Evolutionary conservation across 2,329 filamentous ascomycete species (phyloP).

Genomic region (Emericellopsis cladophorae): DNA sequence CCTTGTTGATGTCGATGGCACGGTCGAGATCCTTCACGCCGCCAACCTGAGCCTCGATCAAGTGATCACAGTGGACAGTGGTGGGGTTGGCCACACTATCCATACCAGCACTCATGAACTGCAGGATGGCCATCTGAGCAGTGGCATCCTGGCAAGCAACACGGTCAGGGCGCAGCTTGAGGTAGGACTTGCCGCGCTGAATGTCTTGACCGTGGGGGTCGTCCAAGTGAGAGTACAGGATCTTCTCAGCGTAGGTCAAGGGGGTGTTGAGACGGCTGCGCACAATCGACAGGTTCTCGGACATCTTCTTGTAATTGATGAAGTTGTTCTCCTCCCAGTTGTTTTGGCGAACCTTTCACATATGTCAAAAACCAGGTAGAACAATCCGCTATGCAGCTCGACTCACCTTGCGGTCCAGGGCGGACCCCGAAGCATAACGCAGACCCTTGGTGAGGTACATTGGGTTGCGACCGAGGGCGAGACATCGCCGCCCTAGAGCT

Average conservation of each 20-base stretch:
- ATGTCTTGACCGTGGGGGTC: conserved; percentile 94
- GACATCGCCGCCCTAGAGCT: no score
- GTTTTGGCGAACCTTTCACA: conserved; percentile 68
- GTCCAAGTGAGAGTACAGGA: conserved; percentile 96
- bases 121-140: conserved; percentile 97
- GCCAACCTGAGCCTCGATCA: conserved; percentile 95
- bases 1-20: conserved; percentile 91
- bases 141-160: conserved; percentile 99
- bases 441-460: no score
- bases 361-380: neutral
- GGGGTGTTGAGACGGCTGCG: conserved; percentile 82
- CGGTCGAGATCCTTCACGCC: conserved; percentile 87
- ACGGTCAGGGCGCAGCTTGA: conserved; percentile 92
- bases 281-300: conserved; percentile 88
- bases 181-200: conserved; percentile 87
- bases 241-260: conserved; percentile 94
- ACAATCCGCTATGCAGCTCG: neutral
- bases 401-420: conserved; percentile 77
- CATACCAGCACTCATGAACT: conserved; percentile 99
- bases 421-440: conserved; percentile 54
- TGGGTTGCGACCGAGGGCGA: no score
- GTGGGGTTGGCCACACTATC: conserved; percentile 85
- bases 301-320: conserved; percentile 99
- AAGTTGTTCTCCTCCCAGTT: conserved; percentile 93
- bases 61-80: conserved; percentile 97